phyloP scores from a whole-genome alignment of 331 rosid genomes.

The Pyrus hybrid region DNA sequence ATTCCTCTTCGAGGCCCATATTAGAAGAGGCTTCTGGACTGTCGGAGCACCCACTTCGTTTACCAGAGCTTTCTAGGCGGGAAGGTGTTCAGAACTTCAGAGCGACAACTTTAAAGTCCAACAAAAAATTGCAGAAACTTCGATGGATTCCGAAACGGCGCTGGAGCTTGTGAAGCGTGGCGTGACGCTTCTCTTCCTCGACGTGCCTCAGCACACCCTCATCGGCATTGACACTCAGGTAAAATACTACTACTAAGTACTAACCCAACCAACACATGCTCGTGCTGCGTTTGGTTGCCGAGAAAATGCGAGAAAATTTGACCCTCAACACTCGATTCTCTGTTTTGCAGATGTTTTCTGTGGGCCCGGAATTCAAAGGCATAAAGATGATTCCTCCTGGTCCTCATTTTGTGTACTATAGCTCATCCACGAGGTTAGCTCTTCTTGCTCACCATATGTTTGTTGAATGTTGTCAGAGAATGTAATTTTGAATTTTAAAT shows the following conservation, averaged over 20 bases:
- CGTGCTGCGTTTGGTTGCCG: neutral
- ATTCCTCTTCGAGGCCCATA: too few species aligned
- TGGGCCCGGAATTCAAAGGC: constrained; percentile 81
- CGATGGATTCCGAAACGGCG: constrained; percentile 58
- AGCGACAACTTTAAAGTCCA: neutral
- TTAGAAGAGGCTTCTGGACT: too few species aligned
- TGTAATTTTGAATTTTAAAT: too few species aligned
- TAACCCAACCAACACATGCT: neutral
- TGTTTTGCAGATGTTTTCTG: constrained; percentile 52
- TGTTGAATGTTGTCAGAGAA: neutral
- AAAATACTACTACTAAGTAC: neutral
- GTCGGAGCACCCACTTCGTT: too few species aligned
- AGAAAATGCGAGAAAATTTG: constrained; percentile 1
- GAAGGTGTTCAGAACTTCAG: too few species aligned
- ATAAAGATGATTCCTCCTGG: constrained; percentile 93
- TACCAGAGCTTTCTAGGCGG: too few species aligned
- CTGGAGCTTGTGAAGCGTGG: constrained; percentile 63
- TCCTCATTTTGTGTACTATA: constrained; percentile 68
- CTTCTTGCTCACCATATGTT: neutral
- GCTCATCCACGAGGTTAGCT: constrained; percentile 69
- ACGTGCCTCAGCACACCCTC: constrained; percentile 80
- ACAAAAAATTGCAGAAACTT: neutral
- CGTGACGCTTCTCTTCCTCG: constrained; percentile 64
- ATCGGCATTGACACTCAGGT: constrained; percentile 68
- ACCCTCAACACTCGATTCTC: neutral